Percentiles rank a stretch among this genome's conserved stretches.
phyloP scores from a whole-genome alignment of 495 filamentous ascomycete species.

The Xylaria curta region DNA sequence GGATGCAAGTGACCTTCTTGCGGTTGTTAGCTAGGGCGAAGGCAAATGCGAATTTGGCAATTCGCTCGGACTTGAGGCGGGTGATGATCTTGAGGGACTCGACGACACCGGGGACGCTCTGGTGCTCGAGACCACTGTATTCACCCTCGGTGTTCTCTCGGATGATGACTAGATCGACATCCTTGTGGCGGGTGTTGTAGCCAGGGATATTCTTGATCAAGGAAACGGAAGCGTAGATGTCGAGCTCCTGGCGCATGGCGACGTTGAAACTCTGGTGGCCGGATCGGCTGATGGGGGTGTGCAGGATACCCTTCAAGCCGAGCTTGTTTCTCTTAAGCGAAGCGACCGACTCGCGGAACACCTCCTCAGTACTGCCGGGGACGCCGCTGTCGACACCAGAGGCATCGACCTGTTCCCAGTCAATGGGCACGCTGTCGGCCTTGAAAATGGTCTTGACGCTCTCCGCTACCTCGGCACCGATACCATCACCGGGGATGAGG shows the following conservation, averaged over 20 bases:
- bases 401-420: conserved; percentile 98
- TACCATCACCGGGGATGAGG: conserved; percentile 96
- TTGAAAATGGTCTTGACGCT: conserved; percentile 99
- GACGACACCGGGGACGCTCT: conserved; percentile 94
- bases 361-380: conserved; percentile 89
- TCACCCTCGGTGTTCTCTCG: conserved; percentile 99
- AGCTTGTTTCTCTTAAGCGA: conserved; percentile 98
- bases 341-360: conserved; percentile 92
- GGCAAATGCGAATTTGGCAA: conserved; percentile 96
- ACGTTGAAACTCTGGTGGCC: conserved; percentile 99
- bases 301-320: conserved; percentile 94
- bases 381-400: conserved; percentile 79
- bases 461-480: conserved; percentile 96
- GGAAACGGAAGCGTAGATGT: conserved; percentile 98
- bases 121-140: conserved; percentile 98
- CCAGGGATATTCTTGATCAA: conserved; percentile 99
- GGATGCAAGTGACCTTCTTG: conserved; percentile 98
- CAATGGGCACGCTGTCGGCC: conserved; percentile 96
- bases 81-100: conserved; percentile 99
- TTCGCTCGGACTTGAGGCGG: conserved; percentile 96
- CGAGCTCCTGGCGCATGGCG: conserved; percentile 95
- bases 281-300: conserved; percentile 94
- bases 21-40: conserved; percentile 98
- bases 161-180: conserved; percentile 98
- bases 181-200: conserved; percentile 94